phyloP scores from a whole-genome alignment of 1,139 yeast genomes.

The Blastobotrys niveus region DNA sequence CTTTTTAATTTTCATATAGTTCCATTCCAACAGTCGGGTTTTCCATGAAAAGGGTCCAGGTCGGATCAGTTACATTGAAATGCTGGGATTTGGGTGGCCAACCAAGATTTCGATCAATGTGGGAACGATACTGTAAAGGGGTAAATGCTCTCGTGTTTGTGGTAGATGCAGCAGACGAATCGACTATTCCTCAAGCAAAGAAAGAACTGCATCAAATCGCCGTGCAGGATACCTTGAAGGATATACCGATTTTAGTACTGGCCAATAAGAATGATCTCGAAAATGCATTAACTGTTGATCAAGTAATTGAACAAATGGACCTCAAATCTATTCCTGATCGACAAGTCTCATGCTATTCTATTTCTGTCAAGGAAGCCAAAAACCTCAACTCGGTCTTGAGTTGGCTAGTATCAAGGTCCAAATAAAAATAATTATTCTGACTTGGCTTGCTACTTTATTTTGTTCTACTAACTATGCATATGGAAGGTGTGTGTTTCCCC shows the following conservation, averaged over 20 bases:
- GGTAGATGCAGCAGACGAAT: slow-evolving; percentile 36
- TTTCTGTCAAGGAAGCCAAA: slow-evolving; percentile 36
- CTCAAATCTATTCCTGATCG: slow-evolving; percentile 32
- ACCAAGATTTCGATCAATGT: slow-evolving; percentile 39
- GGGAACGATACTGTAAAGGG: slow-evolving; percentile 40
- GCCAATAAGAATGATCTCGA: slow-evolving; percentile 38
- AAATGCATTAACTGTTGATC: slow-evolving; percentile 33
- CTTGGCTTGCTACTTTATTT: not conserved
- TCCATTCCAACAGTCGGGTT: slow-evolving; percentile 40
- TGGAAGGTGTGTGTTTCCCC: too few species aligned
- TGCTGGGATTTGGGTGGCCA: slow-evolving; percentile 42
- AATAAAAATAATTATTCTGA: slow-evolving; percentile 3
- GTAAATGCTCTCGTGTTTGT: slow-evolving; percentile 38
- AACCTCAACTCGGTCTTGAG: slow-evolving; percentile 36
- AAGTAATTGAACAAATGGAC: slow-evolving; percentile 32
- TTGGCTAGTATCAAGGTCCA: slow-evolving; percentile 33
- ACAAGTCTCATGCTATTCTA: slow-evolving; percentile 38
- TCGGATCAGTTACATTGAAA: slow-evolving; percentile 37
- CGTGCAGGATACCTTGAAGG: slow-evolving; percentile 31
- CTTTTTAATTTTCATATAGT: slow-evolving; percentile 18
- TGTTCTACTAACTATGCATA: not conserved
- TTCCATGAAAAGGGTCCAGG: slow-evolving; percentile 36
- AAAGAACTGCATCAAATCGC: slow-evolving; percentile 33
- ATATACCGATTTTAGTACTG: slow-evolving; percentile 36
- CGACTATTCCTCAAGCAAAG: slow-evolving; percentile 30